Evolutionary conservation across 192 early-diverging fungal species (phyloP), one percentile per base, ranked within the genome.

Genomic region (Phycomyces nitens): DNA sequence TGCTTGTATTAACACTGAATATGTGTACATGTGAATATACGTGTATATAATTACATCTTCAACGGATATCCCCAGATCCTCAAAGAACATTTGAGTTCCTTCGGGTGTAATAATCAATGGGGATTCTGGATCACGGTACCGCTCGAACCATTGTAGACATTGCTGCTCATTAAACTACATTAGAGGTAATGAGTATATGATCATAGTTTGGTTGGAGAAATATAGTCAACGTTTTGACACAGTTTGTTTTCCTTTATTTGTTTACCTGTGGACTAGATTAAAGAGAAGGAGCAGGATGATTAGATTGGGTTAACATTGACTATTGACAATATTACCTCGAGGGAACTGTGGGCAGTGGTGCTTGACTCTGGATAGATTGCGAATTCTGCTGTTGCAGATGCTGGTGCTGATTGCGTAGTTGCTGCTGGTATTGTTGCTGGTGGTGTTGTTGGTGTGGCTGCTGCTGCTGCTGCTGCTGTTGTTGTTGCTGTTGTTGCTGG

Each of bases 31-130:
- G 20, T 29, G 26, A 38, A 12, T 22, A 5, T 43, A 65, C n/a
- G n/a, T n/a, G n/a, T n/a, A n/a, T n/a, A n/a, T n/a, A n/a, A n/a
- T 64, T 65, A 74, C 72, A 63, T 63, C 62, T 41, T 74, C 72
- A n/a, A 74, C 34, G 8, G 59, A 58, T 16, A 68, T 23, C 9
- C 58, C 72, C 14, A 74, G 6, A 43, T 74, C 72, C 4, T 56
- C 50, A 29, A 69, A 65, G 43, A 74, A 69, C 23, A 43, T 56
- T n/a, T 62, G 61, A 16, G 57, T 65, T 39, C 63, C 62, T 23
- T 74, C 72, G 18, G 66, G 72, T 57, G 62, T 53, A 18, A 74
- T 74, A 5, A 27, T 63, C 15, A 58, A 29, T 29, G 40, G 42
- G 22, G 42, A 51, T 21, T 68, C 66, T 26, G 58, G 51, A 39